phyloP scores from a whole-genome alignment of 495 filamentous ascomycete species.

The Aspergillus bertholletiae region DNA sequence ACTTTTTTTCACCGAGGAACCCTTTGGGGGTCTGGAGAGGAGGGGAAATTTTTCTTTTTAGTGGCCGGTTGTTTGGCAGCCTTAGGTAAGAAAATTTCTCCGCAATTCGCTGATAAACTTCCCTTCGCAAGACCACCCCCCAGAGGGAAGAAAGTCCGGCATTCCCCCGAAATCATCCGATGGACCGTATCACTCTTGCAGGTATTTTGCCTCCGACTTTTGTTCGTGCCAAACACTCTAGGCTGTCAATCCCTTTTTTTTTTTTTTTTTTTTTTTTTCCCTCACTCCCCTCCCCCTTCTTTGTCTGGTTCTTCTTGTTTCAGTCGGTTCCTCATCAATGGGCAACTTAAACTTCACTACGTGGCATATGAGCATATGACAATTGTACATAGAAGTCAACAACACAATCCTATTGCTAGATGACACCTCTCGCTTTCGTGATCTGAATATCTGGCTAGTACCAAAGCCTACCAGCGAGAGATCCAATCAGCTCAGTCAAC shows the following conservation, averaged over 20 bases:
- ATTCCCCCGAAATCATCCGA: constrained; percentile 22
- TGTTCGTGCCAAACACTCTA: neutral
- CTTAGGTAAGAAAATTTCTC: constrained; percentile 22
- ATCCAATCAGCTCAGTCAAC: constrained; percentile 1
- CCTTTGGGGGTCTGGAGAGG: constrained; percentile 5
- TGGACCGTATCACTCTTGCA: constrained; percentile 5
- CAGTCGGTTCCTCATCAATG: neutral
- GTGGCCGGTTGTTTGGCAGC: neutral
- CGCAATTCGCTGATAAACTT: constrained; percentile 11
- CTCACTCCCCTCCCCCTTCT: neutral
- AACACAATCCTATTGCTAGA: neutral
- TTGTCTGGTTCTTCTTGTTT: neutral
- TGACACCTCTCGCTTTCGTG: neutral
- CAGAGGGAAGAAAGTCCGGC: constrained; percentile 12
- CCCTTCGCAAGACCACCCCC: constrained; percentile 6
- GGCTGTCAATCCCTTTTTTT: neutral
- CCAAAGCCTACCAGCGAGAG: neutral
- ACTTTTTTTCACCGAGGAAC: constrained; percentile 20
- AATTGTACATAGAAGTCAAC: neutral
- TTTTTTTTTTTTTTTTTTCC: neutral
- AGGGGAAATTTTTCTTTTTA: neutral
- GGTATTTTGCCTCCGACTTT: neutral
- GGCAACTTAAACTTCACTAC: neutral
- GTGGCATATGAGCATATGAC: neutral
- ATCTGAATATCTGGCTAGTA: neutral